Conservation (phyloP, 345 rosid species). For the Reutealis trisperma region DNA sequence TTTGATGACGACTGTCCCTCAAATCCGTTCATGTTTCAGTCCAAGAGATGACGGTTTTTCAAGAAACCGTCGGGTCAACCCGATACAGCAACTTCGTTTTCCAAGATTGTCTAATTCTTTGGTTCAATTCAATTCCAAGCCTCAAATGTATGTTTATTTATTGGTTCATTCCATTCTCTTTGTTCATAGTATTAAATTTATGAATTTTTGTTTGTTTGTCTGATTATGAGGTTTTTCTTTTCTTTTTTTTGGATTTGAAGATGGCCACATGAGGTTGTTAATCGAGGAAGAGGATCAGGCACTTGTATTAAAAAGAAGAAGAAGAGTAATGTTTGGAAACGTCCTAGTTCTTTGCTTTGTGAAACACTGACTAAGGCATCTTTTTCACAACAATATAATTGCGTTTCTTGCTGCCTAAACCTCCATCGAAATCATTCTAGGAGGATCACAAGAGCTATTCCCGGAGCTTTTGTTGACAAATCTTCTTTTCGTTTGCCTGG, state of each 20-base stretch:
- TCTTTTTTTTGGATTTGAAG: constrained; percentile 37
- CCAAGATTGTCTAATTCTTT: too few relatives aligned
- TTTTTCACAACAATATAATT: constrained; percentile 37
- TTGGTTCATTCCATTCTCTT: too few relatives aligned
- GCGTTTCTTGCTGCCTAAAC: constrained; percentile 46
- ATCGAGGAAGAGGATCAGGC: constrained; percentile 20
- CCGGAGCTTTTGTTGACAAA: constrained; percentile 58
- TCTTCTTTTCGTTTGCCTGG: constrained; percentile 52
- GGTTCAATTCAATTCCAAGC: too few relatives aligned
- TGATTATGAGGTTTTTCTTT: too few relatives aligned
- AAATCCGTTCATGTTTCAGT: too few relatives aligned
- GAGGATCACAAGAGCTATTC: constrained; percentile 30
- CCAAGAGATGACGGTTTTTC: too few relatives aligned
- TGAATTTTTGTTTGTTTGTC: too few relatives aligned
- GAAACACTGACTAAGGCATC: constrained; percentile 29
- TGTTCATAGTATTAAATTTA: too few relatives aligned
- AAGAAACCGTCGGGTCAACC: too few relatives aligned
- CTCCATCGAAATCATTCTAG: constrained; percentile 38
- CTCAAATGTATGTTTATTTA: too few relatives aligned
- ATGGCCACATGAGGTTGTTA: constrained; percentile 31
- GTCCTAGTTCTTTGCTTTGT: constrained; percentile 32
- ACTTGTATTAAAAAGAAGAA: constrained; percentile 36
- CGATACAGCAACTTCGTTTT: too few relatives aligned
- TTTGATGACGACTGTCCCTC: too few relatives aligned
- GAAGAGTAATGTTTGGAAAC: constrained; percentile 28